phyloP scores from a whole-genome alignment of 306 rosid genomes.

The Dryas drummondii region DNA sequence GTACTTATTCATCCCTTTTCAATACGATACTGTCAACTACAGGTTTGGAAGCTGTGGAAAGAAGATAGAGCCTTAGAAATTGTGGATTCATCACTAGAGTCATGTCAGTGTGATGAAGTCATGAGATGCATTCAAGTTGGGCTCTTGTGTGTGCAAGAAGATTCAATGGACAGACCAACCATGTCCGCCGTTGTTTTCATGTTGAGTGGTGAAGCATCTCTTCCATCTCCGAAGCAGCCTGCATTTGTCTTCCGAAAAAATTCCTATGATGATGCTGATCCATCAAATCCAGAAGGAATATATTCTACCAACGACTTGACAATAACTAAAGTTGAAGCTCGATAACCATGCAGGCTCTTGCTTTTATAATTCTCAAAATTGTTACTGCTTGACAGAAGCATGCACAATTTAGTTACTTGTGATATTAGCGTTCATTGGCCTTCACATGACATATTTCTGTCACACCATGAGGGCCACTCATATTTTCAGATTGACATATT shows the following conservation, averaged over 20 bases:
- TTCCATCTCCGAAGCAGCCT: conserved; percentile 19
- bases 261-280: neutral
- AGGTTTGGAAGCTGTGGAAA: conserved; percentile 62
- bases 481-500: too few relatives aligned
- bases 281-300: neutral
- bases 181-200: conserved; percentile 58
- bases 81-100: conserved; percentile 40
- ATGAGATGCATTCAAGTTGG: conserved; percentile 67
- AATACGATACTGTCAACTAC: neutral
- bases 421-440: neutral
- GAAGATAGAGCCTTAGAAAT: conserved; percentile 36
- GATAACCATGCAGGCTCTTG: neutral
- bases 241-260: conserved; percentile 7
- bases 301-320: conserved; percentile 1
- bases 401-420: too few relatives aligned
- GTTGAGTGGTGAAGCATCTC: conserved; percentile 40
- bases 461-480: too few relatives aligned
- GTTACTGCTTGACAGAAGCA: neutral
- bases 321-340: conserved; percentile 7
- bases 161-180: conserved; percentile 53
- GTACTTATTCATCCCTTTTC: neutral
- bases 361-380: neutral
- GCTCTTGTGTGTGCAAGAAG: conserved; percentile 62
- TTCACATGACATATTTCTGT: neutral
- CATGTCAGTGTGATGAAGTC: conserved; percentile 32